Evolutionary conservation across 805 yeast genomes (phyloP).

Genomic region (Debaryomyces hansenii): DNA sequence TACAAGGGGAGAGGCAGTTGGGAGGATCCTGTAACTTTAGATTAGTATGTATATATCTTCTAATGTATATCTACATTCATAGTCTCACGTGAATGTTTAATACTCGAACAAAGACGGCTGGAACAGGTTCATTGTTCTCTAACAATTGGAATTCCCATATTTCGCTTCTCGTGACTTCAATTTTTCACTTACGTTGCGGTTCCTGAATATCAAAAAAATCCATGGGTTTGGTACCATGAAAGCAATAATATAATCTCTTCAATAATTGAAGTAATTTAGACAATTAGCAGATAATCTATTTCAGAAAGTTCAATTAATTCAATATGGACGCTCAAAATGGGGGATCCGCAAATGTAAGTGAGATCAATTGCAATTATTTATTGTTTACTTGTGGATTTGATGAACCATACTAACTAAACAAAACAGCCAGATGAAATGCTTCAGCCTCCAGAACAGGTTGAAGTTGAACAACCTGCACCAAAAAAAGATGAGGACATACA

Average conservation of each 20-base stretch:
- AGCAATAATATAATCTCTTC: neutral
- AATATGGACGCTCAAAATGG: neutral
- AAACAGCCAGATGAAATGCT: slow-evolving; percentile 33
- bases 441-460: slow-evolving; percentile 32
- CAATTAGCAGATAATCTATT: neutral
- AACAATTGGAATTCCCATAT: neutral
- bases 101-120: no score
- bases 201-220: neutral
- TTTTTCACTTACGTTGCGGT: neutral
- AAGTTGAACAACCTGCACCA: slow-evolving; percentile 14
- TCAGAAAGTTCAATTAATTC: neutral
- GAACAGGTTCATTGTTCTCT: no score
- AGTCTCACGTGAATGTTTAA: neutral
- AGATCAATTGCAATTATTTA: no score
- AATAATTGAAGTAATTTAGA: neutral
- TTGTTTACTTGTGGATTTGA: neutral
- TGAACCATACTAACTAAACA: neutral
- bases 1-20: slow-evolving; percentile 33
- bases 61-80: no score
- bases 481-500: slow-evolving; percentile 7
- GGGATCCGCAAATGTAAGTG: slow-evolving; percentile 2
- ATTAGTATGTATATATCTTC: slow-evolving; percentile 14
- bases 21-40: slow-evolving; percentile 41
- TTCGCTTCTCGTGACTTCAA: neutral
- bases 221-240: neutral